phyloP scores from a whole-genome alignment of 306 rosid species.

The Malus asiatica region DNA sequence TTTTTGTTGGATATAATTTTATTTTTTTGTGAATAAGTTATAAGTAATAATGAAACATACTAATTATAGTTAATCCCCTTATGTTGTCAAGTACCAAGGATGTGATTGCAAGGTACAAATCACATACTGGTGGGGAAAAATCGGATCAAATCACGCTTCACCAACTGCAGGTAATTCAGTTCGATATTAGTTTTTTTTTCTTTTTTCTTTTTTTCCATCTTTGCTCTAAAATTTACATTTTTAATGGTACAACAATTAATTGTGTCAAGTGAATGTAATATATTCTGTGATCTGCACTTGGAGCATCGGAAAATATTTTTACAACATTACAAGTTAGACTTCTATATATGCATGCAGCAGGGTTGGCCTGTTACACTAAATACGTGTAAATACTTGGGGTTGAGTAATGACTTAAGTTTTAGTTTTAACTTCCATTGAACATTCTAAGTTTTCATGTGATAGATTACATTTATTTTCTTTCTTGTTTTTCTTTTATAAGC shows the following conservation, averaged over 20 bases:
- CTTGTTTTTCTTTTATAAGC: background rate
- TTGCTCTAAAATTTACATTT: too few species aligned
- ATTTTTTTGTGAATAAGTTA: background rate
- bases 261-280: background rate
- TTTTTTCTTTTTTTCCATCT: background rate
- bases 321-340: background rate
- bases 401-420: background rate
- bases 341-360: background rate
- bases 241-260: background rate
- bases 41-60: background rate
- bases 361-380: background rate
- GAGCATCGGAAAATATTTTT: background rate
- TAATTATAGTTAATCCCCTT: background rate
- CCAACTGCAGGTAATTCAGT: constrained; percentile 22
- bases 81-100: constrained; percentile 24
- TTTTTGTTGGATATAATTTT: background rate
- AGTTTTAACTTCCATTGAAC: too few species aligned
- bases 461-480: background rate
- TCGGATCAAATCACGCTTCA: constrained; percentile 19
- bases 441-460: background rate
- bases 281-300: background rate
- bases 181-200: background rate
- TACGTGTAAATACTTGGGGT: background rate
- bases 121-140: background rate
- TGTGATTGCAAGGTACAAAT: constrained; percentile 20